phyloP scores from a whole-genome alignment of 2,329 filamentous ascomycete species.

The Aureobasidium sp. region DNA sequence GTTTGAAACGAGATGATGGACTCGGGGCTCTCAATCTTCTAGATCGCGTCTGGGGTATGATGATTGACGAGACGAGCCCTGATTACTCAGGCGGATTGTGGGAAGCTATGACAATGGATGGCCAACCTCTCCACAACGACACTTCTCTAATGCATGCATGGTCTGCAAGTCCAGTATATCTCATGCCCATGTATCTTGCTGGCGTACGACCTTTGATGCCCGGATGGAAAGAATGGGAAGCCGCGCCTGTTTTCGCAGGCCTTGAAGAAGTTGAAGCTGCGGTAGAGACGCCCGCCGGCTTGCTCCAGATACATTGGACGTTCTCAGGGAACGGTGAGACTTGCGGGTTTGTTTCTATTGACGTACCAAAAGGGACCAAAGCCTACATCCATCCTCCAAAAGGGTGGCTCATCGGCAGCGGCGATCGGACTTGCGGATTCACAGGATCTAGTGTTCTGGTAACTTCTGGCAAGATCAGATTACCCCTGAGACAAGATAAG shows the following conservation, averaged over 20 bases:
- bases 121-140: neutral
- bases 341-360: neutral
- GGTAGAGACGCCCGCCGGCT: neutral
- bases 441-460: neutral
- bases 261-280: neutral
- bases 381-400: neutral
- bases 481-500: neutral
- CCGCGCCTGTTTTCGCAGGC: neutral
- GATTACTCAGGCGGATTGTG: neutral
- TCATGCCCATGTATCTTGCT: neutral
- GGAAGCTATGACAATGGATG: neutral
- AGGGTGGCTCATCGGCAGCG: neutral
- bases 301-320: neutral
- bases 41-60: neutral
- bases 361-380: neutral
- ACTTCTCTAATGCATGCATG: neutral
- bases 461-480: neutral
- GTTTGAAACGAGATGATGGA: neutral
- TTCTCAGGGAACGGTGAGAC: neutral
- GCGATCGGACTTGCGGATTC: neutral
- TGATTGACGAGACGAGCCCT: neutral
- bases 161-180: neutral
- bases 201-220: neutral
- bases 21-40: neutral
- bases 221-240: neutral